A percentile compares a stretch with the other conserved stretches of the same genome.
Evolutionary conservation across 192 early-diverging fungal species (phyloP).

Genomic region (Helicostylum pulchrum): DNA sequence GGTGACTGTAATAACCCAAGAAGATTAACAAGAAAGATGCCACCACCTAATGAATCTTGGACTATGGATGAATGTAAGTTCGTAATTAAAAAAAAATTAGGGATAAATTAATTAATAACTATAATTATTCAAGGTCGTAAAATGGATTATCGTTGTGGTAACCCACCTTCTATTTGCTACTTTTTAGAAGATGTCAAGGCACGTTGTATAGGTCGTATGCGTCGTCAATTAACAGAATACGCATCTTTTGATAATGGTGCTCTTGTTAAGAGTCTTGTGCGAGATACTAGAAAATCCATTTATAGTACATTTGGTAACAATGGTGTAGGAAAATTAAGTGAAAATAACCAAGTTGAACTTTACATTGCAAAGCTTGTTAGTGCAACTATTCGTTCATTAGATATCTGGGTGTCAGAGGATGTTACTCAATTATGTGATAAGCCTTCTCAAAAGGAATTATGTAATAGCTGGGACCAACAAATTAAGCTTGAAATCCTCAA

Average conservation of each 20-base stretch:
- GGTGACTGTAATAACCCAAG: constrained; percentile 55
- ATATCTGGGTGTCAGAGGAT: constrained; percentile 23
- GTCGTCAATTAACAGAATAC: constrained; percentile 19
- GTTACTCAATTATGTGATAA: constrained; percentile 27
- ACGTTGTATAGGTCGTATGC: constrained; percentile 28
- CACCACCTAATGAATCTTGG: constrained; percentile 46
- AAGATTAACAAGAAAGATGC: constrained; percentile 41
- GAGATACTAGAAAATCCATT: constrained; percentile 17
- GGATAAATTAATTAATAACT: neutral
- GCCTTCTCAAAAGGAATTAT: constrained; percentile 17
- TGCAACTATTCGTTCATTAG: constrained; percentile 17
- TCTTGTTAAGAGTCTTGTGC: constrained; percentile 21
- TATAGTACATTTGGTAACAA: constrained; percentile 16
- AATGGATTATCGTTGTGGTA: constrained; percentile 58
- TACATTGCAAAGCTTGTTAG: constrained; percentile 21
- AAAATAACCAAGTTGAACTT: constrained; percentile 20
- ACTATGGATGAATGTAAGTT: constrained; percentile 46
- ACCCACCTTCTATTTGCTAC: constrained; percentile 58
- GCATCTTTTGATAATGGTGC: constrained; percentile 25
- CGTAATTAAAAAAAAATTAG: neutral
- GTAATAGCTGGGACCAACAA: constrained; percentile 34
- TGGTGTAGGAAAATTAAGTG: constrained; percentile 26
- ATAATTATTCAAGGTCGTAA: constrained; percentile 30
- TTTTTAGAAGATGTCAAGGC: constrained; percentile 37
- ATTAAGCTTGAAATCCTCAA: constrained; percentile 33